phyloP scores from a whole-genome alignment of 2,329 filamentous ascomycete genomes.

The Metarhizium brunneum region DNA sequence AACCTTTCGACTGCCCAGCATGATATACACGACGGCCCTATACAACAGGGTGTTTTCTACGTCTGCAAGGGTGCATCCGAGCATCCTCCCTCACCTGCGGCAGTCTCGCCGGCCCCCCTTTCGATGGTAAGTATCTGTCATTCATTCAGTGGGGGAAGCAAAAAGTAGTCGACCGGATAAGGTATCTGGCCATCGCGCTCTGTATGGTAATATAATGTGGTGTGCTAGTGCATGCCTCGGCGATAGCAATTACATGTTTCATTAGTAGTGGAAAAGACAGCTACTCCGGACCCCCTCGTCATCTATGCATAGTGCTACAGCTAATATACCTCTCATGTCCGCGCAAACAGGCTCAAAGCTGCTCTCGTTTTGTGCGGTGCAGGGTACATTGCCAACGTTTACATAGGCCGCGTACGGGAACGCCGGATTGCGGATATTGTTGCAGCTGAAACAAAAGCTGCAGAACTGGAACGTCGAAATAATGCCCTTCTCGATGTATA shows the following conservation, averaged over 20 bases:
- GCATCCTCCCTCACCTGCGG: slow-evolving; percentile 22
- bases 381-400: slow-evolving; percentile 26
- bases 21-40: neutral
- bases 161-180: neutral
- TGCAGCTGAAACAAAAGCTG: slow-evolving; percentile 22
- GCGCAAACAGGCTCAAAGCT: slow-evolving; percentile 4
- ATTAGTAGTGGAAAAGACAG: neutral
- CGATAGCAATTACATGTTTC: no score
- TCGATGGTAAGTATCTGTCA: slow-evolving; percentile 19
- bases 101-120: slow-evolving; percentile 19
- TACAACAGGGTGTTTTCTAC: slow-evolving; percentile 21
- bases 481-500: slow-evolving; percentile 39
- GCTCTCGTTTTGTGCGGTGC: slow-evolving; percentile 21
- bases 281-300: neutral
- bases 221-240: no score
- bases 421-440: slow-evolving; percentile 15
- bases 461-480: slow-evolving; percentile 26
- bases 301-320: neutral
- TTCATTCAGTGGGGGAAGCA: neutral
- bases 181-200: neutral
- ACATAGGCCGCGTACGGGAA: slow-evolving; percentile 17
- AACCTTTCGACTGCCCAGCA: neutral
- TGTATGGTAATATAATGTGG: neutral
- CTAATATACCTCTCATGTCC: neutral
- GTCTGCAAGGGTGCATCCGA: slow-evolving; percentile 23